These are phyloP conservation scores for Myxozyma mucilagina DNA, from an alignment of 805 yeast species.

Conservation along the genomic window DNA sequence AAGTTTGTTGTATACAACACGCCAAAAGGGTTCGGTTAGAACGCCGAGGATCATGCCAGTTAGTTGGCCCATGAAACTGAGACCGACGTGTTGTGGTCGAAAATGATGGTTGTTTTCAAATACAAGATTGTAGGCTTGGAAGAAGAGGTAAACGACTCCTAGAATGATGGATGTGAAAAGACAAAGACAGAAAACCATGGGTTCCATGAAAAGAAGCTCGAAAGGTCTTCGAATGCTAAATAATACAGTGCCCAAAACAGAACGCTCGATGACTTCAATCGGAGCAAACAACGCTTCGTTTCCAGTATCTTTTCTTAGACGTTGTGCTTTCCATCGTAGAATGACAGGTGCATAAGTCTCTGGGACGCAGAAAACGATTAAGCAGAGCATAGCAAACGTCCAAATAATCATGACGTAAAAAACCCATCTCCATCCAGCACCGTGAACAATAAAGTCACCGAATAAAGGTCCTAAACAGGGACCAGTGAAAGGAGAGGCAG, in stretches of 20 bases:
- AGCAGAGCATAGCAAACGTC: slow-evolving; percentile 22
- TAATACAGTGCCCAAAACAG: slow-evolving; percentile 45
- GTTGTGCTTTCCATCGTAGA: slow-evolving; percentile 62
- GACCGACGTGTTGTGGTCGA: slow-evolving; percentile 57
- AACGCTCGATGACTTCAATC: slow-evolving; percentile 43
- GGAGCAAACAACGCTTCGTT: slow-evolving; percentile 46
- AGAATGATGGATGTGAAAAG: slow-evolving; percentile 57
- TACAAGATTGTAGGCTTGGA: slow-evolving; percentile 60
- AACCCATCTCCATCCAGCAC: slow-evolving; percentile 70
- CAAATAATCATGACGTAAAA: slow-evolving; percentile 53
- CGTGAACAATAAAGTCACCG: slow-evolving; percentile 55
- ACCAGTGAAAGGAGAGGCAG: slow-evolving; percentile 49
- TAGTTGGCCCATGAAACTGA: slow-evolving; percentile 61
- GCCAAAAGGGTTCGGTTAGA: slow-evolving; percentile 52
- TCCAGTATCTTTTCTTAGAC: slow-evolving; percentile 51
- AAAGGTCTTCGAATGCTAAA: slow-evolving; percentile 56
- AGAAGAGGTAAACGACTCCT: slow-evolving; percentile 60
- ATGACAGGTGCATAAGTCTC: slow-evolving; percentile 88
- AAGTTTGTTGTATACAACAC: slow-evolving; percentile 69
- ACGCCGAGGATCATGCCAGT: slow-evolving; percentile 52
- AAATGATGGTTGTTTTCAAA: slow-evolving; percentile 53
- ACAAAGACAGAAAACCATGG: slow-evolving; percentile 57
- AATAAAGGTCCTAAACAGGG: slow-evolving; percentile 68
- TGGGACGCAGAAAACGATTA: slow-evolving; percentile 53
- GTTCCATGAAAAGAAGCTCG: slow-evolving; percentile 50